Evolutionary conservation across 2,329 filamentous ascomycete species (phyloP).

Genomic region (Epicoccum sorghinum): DNA sequence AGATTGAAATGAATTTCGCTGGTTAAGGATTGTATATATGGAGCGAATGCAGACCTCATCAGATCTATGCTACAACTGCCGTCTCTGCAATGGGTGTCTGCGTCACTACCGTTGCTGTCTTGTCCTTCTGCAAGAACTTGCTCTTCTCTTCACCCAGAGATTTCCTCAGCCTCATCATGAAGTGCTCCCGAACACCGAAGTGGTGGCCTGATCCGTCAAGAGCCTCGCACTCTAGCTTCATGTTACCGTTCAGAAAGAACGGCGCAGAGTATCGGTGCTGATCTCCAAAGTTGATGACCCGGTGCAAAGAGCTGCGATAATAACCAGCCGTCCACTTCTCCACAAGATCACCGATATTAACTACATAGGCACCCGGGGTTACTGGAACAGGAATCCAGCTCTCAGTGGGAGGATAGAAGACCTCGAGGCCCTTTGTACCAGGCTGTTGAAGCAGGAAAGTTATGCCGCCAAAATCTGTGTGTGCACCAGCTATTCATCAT

Average conservation of each 20-base stretch:
- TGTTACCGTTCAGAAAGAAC: conserved; percentile 7
- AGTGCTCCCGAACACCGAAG: conserved; percentile 2
- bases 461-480: conserved; percentile 27
- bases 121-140: conserved; percentile 2
- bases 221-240: not conserved
- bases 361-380: conserved; percentile 6
- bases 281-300: conserved; percentile 13
- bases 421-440: conserved; percentile 19
- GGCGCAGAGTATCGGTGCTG: conserved; percentile 3
- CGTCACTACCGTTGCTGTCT: not conserved
- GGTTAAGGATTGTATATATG: no score
- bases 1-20: no score
- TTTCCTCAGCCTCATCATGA: conserved; percentile 6
- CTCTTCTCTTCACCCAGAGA: conserved; percentile 3
- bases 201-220: conserved; percentile 1
- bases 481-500: conserved; percentile 8
- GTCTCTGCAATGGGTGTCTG: not conserved
- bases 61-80: not conserved
- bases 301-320: conserved; percentile 16
- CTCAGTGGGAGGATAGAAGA: conserved; percentile 11
- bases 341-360: conserved; percentile 18
- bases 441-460: conserved; percentile 23
- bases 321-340: conserved; percentile 16
- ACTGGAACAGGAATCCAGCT: conserved; percentile 16
- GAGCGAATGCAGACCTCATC: no score